Evolutionary conservation across 768 basidiomycete genomes (phyloP).

Genomic region (Tylopilus rubrobrunneus): DNA sequence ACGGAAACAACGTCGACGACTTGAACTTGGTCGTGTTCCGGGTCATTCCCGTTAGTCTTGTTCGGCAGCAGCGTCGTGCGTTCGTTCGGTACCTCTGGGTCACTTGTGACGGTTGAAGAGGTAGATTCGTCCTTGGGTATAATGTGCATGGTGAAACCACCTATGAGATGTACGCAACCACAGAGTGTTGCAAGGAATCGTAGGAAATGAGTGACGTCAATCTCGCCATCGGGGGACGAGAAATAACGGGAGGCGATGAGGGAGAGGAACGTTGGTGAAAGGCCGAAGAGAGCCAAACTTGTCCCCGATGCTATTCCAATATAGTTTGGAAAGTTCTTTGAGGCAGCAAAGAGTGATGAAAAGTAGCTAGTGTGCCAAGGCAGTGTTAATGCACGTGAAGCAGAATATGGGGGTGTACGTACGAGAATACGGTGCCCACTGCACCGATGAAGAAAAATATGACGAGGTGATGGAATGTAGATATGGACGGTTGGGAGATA

Average conservation of each 20-base stretch:
- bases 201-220: slow-evolving; percentile 48
- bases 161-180: slow-evolving; percentile 50
- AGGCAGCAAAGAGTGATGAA: slow-evolving; percentile 71
- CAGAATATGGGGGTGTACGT: slow-evolving; percentile 26
- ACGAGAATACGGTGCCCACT: slow-evolving; percentile 72
- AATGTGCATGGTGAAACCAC: slow-evolving; percentile 42
- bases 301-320: slow-evolving; percentile 63
- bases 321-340: slow-evolving; percentile 62
- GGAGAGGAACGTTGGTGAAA: slow-evolving; percentile 75
- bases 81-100: slow-evolving; percentile 27
- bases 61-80: slow-evolving; percentile 28
- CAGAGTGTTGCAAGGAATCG: slow-evolving; percentile 54
- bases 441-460: slow-evolving; percentile 61
- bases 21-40: slow-evolving; percentile 11
- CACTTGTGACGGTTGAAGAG: neutral
- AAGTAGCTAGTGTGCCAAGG: slow-evolving; percentile 46
- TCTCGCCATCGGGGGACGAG: slow-evolving; percentile 41
- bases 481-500: slow-evolving; percentile 34
- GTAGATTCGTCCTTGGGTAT: slow-evolving; percentile 9
- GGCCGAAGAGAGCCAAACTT: slow-evolving; percentile 73
- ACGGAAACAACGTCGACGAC: slow-evolving; percentile 22
- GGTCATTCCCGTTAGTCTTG: slow-evolving; percentile 14
- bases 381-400: neutral
- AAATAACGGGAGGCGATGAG: slow-evolving; percentile 61
- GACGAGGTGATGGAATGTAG: slow-evolving; percentile 51